A percentile compares a stretch with the other conserved stretches of the same genome.
Conservation (phyloP, 108 stramenopile genomes). For the Pseudonitzschia multiseries region DNA sequence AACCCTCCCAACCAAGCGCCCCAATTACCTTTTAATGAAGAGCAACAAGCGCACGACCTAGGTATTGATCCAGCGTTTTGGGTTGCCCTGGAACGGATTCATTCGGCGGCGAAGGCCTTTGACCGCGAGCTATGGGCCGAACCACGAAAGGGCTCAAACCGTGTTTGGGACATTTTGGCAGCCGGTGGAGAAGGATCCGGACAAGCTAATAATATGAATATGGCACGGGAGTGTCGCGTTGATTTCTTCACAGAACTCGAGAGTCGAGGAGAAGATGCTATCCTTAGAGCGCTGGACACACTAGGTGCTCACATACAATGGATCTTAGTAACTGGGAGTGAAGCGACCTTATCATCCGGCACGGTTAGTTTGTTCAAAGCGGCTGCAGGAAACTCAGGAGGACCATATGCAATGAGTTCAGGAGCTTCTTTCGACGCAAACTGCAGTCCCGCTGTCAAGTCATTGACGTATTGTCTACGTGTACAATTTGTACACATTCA, state of each 20-base stretch:
- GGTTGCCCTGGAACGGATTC: conserved; percentile 77
- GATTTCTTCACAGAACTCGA: conserved; percentile 79
- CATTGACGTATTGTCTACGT: conserved; percentile 75
- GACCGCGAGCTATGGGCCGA: conserved; percentile 88
- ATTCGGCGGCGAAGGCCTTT: conserved; percentile 83
- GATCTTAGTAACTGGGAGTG: conserved; percentile 78
- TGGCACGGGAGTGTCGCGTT: conserved; percentile 62
- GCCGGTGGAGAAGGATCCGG: conserved; percentile 45
- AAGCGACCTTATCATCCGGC: conserved; percentile 62
- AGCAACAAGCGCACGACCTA: conserved; percentile 72
- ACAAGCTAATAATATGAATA: conserved; percentile 43
- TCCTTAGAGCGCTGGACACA: conserved; percentile 73
- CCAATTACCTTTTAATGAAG: conserved; percentile 80
- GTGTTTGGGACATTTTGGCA: conserved; percentile 79
- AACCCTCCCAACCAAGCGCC: conserved; percentile 67
- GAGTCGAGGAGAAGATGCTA: conserved; percentile 75
- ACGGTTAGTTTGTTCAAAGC: conserved; percentile 63
- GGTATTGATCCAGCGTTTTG: conserved; percentile 83
- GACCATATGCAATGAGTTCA: conserved; percentile 76
- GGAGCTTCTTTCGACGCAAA: conserved; percentile 72
- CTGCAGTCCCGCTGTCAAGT: conserved; percentile 83
- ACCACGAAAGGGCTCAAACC: conserved; percentile 64
- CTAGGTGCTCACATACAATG: conserved; percentile 83
- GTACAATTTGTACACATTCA: conserved; percentile 84
- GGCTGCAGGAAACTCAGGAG: conserved; percentile 51